Percentiles rank a stretch among this genome's conserved stretches.
Evolutionary conservation across 257 asterid genomes (phyloP).

Genomic region (Penstemon barbatus): DNA sequence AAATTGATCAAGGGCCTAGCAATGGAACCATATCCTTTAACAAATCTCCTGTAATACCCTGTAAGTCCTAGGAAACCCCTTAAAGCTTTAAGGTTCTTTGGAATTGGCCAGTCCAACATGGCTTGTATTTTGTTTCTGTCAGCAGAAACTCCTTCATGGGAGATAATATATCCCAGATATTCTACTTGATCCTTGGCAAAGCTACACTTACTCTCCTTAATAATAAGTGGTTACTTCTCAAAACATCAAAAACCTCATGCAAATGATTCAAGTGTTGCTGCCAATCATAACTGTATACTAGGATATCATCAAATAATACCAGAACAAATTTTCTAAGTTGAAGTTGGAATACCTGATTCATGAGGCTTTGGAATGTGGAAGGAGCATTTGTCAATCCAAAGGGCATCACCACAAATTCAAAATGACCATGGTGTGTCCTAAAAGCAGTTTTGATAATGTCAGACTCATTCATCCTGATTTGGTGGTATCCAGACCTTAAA

Average conservation of each 20-base stretch:
- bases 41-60: no score
- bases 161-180: slow-evolving; percentile 22
- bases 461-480: neutral
- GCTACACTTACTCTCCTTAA: slow-evolving; percentile 12
- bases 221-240: neutral
- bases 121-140: no score
- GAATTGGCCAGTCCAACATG: no score
- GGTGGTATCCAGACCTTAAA: slow-evolving; percentile 16
- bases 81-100: no score
- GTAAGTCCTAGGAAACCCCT: no score
- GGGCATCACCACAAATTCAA: slow-evolving; percentile 4
- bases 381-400: no score
- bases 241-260: neutral
- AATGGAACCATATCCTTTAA: no score
- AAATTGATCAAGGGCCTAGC: no score
- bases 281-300: neutral
- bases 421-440: neutral
- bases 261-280: neutral
- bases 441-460: slow-evolving; percentile 11
- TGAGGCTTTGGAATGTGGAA: no score
- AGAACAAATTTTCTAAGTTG: neutral
- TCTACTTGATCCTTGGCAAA: neutral
- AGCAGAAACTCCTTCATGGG: neutral
- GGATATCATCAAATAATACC: neutral
- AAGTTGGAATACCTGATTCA: no score